Evolutionary conservation across 208 protist species (phyloP).

Genomic region (Wallacemonas collosoma): DNA sequence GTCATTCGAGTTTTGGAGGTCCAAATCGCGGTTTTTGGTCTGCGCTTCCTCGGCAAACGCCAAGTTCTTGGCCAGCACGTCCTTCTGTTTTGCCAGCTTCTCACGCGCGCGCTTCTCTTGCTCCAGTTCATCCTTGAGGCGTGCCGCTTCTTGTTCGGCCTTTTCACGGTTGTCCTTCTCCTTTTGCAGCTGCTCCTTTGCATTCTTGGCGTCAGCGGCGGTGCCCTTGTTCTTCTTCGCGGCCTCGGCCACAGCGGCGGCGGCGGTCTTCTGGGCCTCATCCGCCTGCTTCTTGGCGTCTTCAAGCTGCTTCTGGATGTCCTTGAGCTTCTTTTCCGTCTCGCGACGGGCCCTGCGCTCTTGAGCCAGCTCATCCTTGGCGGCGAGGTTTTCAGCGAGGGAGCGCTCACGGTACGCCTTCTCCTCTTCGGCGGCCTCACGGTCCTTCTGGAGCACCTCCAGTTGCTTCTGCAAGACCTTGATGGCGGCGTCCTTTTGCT

Average conservation of each 20-base stretch:
- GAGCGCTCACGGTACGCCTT: conserved; percentile 1
- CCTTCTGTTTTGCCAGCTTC: conserved; percentile 19
- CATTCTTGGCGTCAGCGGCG: conserved; percentile 26
- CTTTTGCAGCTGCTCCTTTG: conserved; percentile 28
- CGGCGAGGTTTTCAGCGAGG: conserved; percentile 10
- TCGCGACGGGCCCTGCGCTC: conserved; percentile 3
- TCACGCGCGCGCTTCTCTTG: conserved; percentile 21
- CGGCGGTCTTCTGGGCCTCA: conserved; percentile 20
- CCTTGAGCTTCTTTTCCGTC: conserved; percentile 21
- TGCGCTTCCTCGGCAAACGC: background rate
- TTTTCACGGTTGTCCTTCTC: conserved; percentile 42
- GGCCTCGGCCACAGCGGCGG: conserved; percentile 18
- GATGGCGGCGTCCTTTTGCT: background rate
- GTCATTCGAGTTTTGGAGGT: conserved; percentile 14
- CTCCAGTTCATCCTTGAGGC: conserved; percentile 12
- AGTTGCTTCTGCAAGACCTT: conserved; percentile 31
- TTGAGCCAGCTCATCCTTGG: conserved; percentile 15
- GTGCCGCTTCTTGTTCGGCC: conserved; percentile 23
- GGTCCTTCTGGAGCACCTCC: conserved; percentile 20
- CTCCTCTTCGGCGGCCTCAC: conserved; percentile 1
- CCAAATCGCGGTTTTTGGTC: background rate
- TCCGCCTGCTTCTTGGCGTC: conserved; percentile 17
- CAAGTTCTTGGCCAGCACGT: conserved; percentile 18
- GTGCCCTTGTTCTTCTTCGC: conserved; percentile 24
- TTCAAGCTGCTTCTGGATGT: conserved; percentile 19